These are phyloP conservation scores for Pichia sp. DNA, from an alignment of 1,139 yeast genomes.

Conservation along the genomic window DNA sequence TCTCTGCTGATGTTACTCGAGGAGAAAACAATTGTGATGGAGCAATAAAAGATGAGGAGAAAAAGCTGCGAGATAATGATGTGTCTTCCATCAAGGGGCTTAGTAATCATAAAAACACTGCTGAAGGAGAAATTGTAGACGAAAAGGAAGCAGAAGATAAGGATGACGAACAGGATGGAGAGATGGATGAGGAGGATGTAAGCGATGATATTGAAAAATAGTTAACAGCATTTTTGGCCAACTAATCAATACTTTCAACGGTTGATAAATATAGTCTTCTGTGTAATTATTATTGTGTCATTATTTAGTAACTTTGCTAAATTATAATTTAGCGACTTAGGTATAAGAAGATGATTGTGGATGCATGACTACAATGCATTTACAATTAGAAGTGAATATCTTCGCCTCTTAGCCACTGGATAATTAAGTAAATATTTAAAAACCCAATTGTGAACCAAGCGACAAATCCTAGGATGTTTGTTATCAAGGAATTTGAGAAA, in stretches of 20 bases:
- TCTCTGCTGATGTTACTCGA: neutral
- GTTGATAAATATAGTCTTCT: neutral
- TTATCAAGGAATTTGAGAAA: constrained; percentile 62
- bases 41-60: neutral
- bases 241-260: neutral
- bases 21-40: neutral
- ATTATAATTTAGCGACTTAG: neutral
- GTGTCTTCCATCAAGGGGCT: too few relatives aligned
- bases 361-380: neutral
- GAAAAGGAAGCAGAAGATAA: neutral
- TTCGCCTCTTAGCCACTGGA: constrained; percentile 65
- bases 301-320: neutral
- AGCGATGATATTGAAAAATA: neutral
- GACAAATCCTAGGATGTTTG: constrained; percentile 50
- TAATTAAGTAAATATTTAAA: constrained; percentile 67
- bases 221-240: too few relatives aligned
- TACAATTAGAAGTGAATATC: constrained; percentile 49
- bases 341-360: neutral
- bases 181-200: neutral
- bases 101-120: too few relatives aligned
- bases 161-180: neutral
- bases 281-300: neutral
- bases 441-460: constrained; percentile 73
- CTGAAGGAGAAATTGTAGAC: neutral
- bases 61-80: too few relatives aligned